phyloP scores from a whole-genome alignment of 306 rosid species.

The Rosa persica region DNA sequence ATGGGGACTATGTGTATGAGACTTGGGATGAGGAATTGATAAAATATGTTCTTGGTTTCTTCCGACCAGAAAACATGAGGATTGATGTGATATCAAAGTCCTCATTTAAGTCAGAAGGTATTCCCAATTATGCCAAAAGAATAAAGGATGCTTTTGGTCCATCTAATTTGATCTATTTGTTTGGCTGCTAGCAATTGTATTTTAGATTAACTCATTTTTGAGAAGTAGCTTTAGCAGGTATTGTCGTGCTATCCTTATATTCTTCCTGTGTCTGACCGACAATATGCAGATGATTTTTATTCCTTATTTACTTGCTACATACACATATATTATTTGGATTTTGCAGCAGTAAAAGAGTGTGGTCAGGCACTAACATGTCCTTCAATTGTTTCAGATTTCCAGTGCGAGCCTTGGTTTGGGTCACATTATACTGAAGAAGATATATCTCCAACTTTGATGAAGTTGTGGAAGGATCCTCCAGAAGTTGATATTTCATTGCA shows the following conservation, averaged over 20 bases:
- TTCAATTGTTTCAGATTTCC: slow-evolving; percentile 50
- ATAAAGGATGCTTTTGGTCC: slow-evolving; percentile 2
- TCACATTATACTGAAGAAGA: slow-evolving; percentile 74
- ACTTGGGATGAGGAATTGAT: slow-evolving; percentile 79
- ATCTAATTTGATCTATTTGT: not conserved
- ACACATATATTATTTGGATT: not conserved
- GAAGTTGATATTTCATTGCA: slow-evolving; percentile 68
- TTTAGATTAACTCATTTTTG: not conserved
- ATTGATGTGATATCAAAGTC: slow-evolving; percentile 76
- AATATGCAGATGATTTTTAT: not conserved
- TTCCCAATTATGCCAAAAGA: not conserved
- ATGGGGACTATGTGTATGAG: slow-evolving; percentile 76
- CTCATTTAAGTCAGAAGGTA: slow-evolving; percentile 60
- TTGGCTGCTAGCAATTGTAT: not conserved
- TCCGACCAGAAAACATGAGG: slow-evolving; percentile 92
- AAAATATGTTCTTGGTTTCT: slow-evolving; percentile 67
- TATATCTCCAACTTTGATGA: slow-evolving; percentile 62
- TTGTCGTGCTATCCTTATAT: not conserved
- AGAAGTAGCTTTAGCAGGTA: not conserved
- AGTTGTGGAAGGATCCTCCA: slow-evolving; percentile 79
- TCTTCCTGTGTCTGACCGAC: not conserved
- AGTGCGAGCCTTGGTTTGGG: slow-evolving; percentile 90
- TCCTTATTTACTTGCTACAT: not conserved
- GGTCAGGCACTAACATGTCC: slow-evolving; percentile 14
- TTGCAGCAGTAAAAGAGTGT: slow-evolving; percentile 5